Evolutionary conservation across 768 basidiomycete species (phyloP).

Genomic region (Kwoniella dendrophila): DNA sequence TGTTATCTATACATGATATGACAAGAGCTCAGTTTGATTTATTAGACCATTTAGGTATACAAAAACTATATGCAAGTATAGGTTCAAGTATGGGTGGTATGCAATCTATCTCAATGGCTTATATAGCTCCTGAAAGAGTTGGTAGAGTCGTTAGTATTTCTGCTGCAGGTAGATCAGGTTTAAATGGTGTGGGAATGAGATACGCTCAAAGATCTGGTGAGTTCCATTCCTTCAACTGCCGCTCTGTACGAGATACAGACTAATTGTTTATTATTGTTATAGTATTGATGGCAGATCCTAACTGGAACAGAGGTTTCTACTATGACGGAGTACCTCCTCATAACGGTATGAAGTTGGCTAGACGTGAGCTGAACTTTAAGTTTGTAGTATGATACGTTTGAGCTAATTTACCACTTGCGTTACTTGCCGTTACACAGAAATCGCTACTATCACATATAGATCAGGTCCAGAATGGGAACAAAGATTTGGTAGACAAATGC

Average conservation of each 20-base stretch:
- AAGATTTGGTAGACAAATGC: constrained; percentile 76
- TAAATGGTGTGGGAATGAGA: constrained; percentile 91
- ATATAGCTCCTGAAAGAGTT: constrained; percentile 85
- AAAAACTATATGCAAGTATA: constrained; percentile 87
- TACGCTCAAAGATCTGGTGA: constrained; percentile 93
- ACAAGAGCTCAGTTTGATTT: constrained; percentile 86
- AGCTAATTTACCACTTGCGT: background rate
- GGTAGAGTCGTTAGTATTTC: constrained; percentile 91
- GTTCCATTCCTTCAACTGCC: constrained; percentile 42
- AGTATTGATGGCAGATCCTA: constrained; percentile 99
- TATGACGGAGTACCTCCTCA: constrained; percentile 95
- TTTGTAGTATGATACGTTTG: background rate
- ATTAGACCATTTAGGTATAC: constrained; percentile 78
- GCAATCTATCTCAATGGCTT: constrained; percentile 95
- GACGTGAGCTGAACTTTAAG: constrained; percentile 65
- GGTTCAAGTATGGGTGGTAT: constrained; percentile 97
- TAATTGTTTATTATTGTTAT: constrained; percentile 11
- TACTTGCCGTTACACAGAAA: constrained; percentile 80
- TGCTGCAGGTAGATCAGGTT: constrained; percentile 88
- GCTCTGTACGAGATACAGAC: background rate
- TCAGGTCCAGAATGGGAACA: constrained; percentile 99
- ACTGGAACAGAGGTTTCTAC: constrained; percentile 99
- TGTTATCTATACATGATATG: constrained; percentile 96
- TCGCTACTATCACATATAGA: constrained; percentile 97
- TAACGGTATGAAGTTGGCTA: constrained; percentile 95